Percentiles rank a stretch among this genome's conserved stretches.
These are phyloP conservation scores for Quillaja saponaria DNA, from an alignment of 306 rosid species.

Conservation along the genomic window DNA sequence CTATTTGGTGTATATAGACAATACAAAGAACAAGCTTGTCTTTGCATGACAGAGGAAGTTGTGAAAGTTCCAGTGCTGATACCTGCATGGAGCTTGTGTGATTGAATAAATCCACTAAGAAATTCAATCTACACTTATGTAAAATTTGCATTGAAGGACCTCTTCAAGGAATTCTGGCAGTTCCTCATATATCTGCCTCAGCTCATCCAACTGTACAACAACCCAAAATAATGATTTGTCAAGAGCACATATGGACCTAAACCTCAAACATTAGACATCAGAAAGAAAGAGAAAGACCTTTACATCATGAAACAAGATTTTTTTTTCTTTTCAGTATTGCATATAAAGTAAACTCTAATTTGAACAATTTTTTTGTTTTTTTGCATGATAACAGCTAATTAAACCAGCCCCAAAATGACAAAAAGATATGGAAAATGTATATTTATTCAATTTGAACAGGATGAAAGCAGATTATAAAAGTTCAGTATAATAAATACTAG, in stretches of 20 bases:
- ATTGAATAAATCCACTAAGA: slow-evolving; percentile 20
- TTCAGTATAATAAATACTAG: slow-evolving; percentile 26
- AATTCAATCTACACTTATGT: slow-evolving; percentile 11
- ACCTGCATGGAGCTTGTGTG: slow-evolving; percentile 54
- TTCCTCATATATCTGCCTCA: slow-evolving; percentile 94
- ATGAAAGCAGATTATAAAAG: slow-evolving; percentile 24
- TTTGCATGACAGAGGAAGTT: slow-evolving; percentile 57
- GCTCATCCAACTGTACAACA: slow-evolving; percentile 78
- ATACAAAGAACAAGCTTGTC: slow-evolving; percentile 66
- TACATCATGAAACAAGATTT: slow-evolving; percentile 26
- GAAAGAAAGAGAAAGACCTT: slow-evolving; percentile 27
- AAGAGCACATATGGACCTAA: slow-evolving; percentile 18
- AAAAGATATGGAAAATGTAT: slow-evolving; percentile 20
- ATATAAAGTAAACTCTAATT: slow-evolving; percentile 2
- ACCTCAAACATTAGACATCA: slow-evolving; percentile 12
- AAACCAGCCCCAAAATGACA: slow-evolving; percentile 18
- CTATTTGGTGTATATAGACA: slow-evolving; percentile 88
- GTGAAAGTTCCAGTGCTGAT: slow-evolving; percentile 67
- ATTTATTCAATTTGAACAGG: slow-evolving; percentile 12
- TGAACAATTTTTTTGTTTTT: slow-evolving; percentile 19
- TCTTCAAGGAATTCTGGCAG: slow-evolving; percentile 88
- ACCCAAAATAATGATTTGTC: slow-evolving; percentile 35
- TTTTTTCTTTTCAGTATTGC: no score
- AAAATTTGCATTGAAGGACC: slow-evolving; percentile 49
- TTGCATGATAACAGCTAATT: slow-evolving; percentile 22